Conservation (phyloP, 2,329 filamentous ascomycete species). For the Clarireedia sp. region DNA sequence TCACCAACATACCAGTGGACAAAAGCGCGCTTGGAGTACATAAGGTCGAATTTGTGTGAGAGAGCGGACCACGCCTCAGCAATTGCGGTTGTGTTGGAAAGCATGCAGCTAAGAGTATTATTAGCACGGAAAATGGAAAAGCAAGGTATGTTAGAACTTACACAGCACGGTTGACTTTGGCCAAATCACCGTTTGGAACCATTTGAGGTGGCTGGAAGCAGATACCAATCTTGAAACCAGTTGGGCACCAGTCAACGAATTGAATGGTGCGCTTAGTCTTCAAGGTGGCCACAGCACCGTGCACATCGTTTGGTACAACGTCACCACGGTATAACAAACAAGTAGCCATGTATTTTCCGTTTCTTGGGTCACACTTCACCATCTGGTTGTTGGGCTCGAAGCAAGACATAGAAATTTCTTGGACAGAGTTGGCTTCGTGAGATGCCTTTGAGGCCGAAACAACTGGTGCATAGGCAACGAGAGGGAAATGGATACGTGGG, state of each 20-base stretch:
- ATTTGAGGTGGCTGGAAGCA: constrained; percentile 52
- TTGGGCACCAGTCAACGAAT: constrained; percentile 60
- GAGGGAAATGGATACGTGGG: constrained; percentile 59
- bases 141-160: too few species aligned
- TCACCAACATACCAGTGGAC: constrained; percentile 65
- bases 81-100: constrained; percentile 60
- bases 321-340: constrained; percentile 59
- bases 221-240: constrained; percentile 62
- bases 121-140: too few species aligned
- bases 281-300: constrained; percentile 47
- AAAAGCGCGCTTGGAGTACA: constrained; percentile 62
- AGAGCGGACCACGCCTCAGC: constrained; percentile 57
- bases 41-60: constrained; percentile 61
- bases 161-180: constrained; percentile 45
- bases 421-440: constrained; percentile 59
- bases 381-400: constrained; percentile 64
- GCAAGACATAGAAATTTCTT: constrained; percentile 39
- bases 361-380: constrained; percentile 56
- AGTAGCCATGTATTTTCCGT: constrained; percentile 63
- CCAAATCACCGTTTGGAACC: constrained; percentile 44
- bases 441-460: constrained; percentile 51
- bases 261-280: constrained; percentile 57
- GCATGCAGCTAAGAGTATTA: constrained; percentile 42
- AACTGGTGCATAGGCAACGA: constrained; percentile 58
- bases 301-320: constrained; percentile 55